Conservation (phyloP, 805 yeast genomes). For the Ogataea ramenticola region DNA sequence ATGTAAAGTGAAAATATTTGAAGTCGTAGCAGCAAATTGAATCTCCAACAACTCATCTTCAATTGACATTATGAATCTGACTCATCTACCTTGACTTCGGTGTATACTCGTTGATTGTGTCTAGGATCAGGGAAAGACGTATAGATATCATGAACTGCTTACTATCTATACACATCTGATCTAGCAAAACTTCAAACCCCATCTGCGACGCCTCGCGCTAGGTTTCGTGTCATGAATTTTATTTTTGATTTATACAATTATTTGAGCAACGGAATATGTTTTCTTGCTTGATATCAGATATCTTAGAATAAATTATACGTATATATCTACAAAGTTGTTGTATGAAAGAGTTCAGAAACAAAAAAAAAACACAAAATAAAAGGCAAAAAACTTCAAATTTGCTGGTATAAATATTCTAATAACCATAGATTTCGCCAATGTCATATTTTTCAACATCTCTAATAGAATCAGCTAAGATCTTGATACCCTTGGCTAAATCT, state of each 20-base stretch:
- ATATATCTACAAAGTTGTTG: neutral
- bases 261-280: too few species aligned
- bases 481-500: constrained; percentile 14
- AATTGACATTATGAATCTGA: neutral
- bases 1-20: constrained; percentile 17
- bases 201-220: too few species aligned
- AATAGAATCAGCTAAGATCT: constrained; percentile 16
- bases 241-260: too few species aligned
- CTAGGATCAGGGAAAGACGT: too few species aligned
- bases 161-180: too few species aligned
- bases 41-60: constrained; percentile 1
- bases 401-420: neutral
- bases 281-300: too few species aligned
- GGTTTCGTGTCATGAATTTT: too few species aligned
- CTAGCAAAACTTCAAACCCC: too few species aligned
- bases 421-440: neutral
- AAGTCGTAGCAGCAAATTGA: constrained; percentile 21
- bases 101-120: too few species aligned
- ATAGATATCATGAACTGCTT: too few species aligned
- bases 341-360: neutral
- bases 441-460: constrained; percentile 3
- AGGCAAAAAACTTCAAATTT: too few species aligned
- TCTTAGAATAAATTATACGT: too few species aligned
- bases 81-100: neutral
- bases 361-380: neutral